phyloP scores from a whole-genome alignment of 306 rosid species.

The Albizia julibrissin region DNA sequence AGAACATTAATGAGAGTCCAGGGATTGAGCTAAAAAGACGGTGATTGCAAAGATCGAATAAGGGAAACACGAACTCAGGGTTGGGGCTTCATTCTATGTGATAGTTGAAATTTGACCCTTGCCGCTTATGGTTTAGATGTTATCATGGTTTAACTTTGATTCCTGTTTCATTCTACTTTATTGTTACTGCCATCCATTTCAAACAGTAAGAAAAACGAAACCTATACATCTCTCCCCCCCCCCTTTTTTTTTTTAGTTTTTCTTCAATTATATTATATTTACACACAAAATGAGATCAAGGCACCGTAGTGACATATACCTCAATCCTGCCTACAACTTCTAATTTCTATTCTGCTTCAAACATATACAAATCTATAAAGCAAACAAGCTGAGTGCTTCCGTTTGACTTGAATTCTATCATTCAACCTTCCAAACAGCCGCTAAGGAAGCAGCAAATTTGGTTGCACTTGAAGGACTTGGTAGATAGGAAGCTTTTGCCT shows the following conservation, averaged over 20 bases:
- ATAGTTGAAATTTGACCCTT: too few relatives aligned
- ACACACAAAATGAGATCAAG: neutral
- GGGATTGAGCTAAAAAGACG: too few relatives aligned
- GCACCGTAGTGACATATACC: conserved; percentile 7
- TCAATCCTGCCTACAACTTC: conserved; percentile 30
- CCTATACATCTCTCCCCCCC: neutral
- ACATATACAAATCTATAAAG: conserved; percentile 25
- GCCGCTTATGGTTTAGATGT: too few relatives aligned
- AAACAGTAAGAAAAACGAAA: neutral
- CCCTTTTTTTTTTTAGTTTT: too few relatives aligned
- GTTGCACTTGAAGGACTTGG: neutral
- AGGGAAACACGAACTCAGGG: too few relatives aligned
- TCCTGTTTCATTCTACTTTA: neutral
- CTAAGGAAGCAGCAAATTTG: conserved; percentile 13
- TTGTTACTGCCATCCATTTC: neutral
- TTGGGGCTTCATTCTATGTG: too few relatives aligned
- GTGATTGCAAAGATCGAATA: too few relatives aligned
- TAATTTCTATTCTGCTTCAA: conserved; percentile 33
- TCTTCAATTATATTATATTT: conserved; percentile 14
- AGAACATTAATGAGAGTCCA: too few relatives aligned
- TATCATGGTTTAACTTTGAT: too few relatives aligned
- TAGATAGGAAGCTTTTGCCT: neutral
- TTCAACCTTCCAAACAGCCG: conserved; percentile 10
- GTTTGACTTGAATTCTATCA: conserved; percentile 20
- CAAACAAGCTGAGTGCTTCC: conserved; percentile 26